A percentile compares a stretch with the other conserved stretches of the same genome.
Evolutionary conservation across 140 eudicot genomes (phyloP).

Genomic region (Cichorium intybus): DNA sequence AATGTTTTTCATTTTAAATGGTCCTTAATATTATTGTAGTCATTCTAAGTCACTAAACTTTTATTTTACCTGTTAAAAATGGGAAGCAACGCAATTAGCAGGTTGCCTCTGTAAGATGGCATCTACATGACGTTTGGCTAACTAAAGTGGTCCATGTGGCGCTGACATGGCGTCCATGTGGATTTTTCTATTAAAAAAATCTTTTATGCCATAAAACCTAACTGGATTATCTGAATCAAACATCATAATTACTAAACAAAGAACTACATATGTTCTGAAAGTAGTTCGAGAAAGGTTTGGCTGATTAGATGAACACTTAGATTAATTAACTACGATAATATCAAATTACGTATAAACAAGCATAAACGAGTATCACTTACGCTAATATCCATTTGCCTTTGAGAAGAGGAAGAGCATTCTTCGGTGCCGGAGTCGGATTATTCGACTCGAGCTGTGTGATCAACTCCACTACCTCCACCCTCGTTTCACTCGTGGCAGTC

Average conservation of each 20-base stretch:
- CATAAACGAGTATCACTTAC: constrained; percentile 36
- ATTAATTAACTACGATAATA: background rate
- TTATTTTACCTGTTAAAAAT: no score
- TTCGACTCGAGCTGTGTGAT: constrained; percentile 84
- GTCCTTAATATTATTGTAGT: no score
- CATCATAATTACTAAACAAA: background rate
- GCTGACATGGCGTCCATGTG: no score
- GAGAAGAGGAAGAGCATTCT: constrained; percentile 67
- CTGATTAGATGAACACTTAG: background rate
- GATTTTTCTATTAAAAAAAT: no score
- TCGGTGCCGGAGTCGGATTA: constrained; percentile 87
- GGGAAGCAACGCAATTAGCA: no score
- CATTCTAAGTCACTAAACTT: no score
- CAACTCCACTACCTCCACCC: constrained; percentile 88
- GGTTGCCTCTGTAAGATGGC: no score
- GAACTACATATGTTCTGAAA: background rate
- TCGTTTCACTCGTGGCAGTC: constrained; percentile 68
- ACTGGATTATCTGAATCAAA: background rate
- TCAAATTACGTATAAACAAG: background rate
- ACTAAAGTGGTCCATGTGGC: no score
- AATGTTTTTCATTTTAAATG: no score
- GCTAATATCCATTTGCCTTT: constrained; percentile 94
- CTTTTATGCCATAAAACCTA: no score
- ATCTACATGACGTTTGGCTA: no score
- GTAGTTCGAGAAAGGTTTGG: background rate